phyloP scores from a whole-genome alignment of 306 rosid species.

The Gynostemma pentaphyllum region DNA sequence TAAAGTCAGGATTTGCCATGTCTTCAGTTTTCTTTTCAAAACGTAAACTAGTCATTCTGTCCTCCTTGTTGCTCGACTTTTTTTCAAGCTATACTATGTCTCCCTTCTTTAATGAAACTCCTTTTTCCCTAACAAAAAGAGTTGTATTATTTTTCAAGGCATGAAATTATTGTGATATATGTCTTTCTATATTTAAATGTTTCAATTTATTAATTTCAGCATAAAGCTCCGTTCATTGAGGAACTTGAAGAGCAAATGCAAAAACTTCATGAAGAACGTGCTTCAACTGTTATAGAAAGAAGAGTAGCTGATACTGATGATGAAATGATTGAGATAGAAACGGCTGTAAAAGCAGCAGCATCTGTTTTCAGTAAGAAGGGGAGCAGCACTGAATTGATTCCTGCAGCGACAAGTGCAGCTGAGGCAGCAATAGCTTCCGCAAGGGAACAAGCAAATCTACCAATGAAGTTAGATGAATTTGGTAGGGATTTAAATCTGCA shows the following conservation, averaged over 20 bases:
- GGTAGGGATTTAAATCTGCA: slow-evolving; percentile 86
- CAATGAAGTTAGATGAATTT: slow-evolving; percentile 72
- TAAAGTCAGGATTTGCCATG: not conserved
- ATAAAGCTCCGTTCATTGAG: slow-evolving; percentile 85
- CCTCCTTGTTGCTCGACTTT: not conserved
- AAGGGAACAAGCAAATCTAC: slow-evolving; percentile 62
- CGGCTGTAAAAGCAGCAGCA: slow-evolving; percentile 72
- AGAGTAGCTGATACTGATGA: slow-evolving; percentile 61
- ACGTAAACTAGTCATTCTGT: too few relatives aligned
- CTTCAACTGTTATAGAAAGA: slow-evolving; percentile 59
- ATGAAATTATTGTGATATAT: not conserved
- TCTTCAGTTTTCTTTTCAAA: not conserved
- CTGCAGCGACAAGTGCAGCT: slow-evolving; percentile 69
- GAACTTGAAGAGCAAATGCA: slow-evolving; percentile 93
- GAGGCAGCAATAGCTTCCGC: slow-evolving; percentile 60
- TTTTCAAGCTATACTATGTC: not conserved
- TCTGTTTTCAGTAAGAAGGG: slow-evolving; percentile 61
- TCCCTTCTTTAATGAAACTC: not conserved
- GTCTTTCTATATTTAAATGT: not conserved
- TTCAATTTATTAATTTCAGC: slow-evolving; percentile 25
- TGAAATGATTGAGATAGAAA: slow-evolving; percentile 76
- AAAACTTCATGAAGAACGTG: slow-evolving; percentile 66
- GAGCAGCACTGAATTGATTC: slow-evolving; percentile 34
- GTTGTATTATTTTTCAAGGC: not conserved
- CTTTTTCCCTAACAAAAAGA: too few relatives aligned